Evolutionary conservation across 768 basidiomycete genomes (phyloP).

Genomic region (Kwoniella europaea): DNA sequence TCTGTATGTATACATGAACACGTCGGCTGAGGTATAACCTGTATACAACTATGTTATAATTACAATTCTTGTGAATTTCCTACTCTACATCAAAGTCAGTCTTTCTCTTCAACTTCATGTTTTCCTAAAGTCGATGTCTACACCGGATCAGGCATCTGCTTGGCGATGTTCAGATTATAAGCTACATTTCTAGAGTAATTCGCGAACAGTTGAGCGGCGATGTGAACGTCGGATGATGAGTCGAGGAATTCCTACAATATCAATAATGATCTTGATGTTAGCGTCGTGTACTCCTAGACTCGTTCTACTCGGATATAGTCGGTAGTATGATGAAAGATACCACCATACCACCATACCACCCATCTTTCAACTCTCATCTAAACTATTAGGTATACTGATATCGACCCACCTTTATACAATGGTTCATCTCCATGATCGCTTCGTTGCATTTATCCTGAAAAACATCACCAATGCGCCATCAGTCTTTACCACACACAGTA

Average conservation of each 20-base stretch:
- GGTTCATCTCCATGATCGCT: slow-evolving; percentile 83
- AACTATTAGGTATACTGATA: background rate
- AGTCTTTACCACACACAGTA: background rate
- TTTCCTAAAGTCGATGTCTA: slow-evolving; percentile 1
- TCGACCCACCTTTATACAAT: slow-evolving; percentile 74
- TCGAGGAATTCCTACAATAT: slow-evolving; percentile 72
- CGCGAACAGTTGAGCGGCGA: slow-evolving; percentile 78
- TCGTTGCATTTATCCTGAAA: slow-evolving; percentile 88
- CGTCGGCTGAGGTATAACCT: background rate
- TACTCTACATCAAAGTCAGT: too few species aligned
- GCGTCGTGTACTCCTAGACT: too few species aligned
- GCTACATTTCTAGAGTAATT: slow-evolving; percentile 93
- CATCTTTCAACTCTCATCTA: background rate
- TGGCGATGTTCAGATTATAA: slow-evolving; percentile 77
- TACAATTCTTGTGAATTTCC: too few species aligned
- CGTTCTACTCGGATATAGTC: background rate
- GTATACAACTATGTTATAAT: background rate
- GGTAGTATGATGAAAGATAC: background rate
- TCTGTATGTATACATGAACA: background rate
- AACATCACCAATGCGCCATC: background rate
- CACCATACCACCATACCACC: background rate
- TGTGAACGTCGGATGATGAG: slow-evolving; percentile 76
- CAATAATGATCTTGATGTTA: background rate
- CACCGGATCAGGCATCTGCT: slow-evolving; percentile 50
- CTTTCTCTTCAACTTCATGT: too few species aligned